phyloP scores from a whole-genome alignment of 2,329 filamentous ascomycete species.

The Akanthomyces lecanii region DNA sequence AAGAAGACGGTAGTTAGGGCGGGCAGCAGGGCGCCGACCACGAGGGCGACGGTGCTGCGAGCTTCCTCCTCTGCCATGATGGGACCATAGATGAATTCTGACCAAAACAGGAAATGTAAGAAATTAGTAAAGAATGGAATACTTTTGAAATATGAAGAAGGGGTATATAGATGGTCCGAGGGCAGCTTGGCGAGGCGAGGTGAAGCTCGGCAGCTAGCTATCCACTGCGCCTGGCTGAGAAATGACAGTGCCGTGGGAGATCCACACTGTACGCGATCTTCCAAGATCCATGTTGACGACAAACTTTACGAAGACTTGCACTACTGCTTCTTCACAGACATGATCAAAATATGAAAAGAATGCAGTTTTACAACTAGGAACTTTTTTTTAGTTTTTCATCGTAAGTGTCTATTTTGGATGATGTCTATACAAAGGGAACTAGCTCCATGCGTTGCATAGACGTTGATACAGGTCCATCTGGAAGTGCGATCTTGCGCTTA shows the following conservation, averaged over 20 bases:
- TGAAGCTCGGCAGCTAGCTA: slow-evolving; percentile 2
- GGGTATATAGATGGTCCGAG: neutral
- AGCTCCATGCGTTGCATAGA: slow-evolving; percentile 17
- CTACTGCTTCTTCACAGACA: too few relatives aligned
- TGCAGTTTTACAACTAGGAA: neutral
- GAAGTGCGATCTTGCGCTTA: slow-evolving; percentile 33
- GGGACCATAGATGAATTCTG: neutral
- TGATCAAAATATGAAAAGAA: neutral
- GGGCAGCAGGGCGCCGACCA: slow-evolving; percentile 9
- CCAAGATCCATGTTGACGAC: neutral
- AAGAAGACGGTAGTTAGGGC: slow-evolving; percentile 14
- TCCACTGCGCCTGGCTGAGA: neutral
- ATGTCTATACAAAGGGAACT: slow-evolving; percentile 18
- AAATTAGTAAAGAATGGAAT: neutral
- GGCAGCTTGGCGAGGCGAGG: neutral
- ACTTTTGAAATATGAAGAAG: neutral
- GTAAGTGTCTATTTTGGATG: slow-evolving; percentile 15
- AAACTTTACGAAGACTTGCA: neutral
- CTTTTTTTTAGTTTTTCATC: neutral
- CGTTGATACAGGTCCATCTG: slow-evolving; percentile 29
- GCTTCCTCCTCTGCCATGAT: slow-evolving; percentile 7
- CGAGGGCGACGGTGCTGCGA: slow-evolving; percentile 4
- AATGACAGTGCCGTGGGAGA: slow-evolving; percentile 5
- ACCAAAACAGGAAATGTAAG: neutral
- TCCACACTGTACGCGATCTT: slow-evolving; percentile 13